A percentile compares a stretch with the other conserved stretches of the same genome.
These are phyloP conservation scores for Austropuccinia psidii DNA, from an alignment of 1,284 basidiomycete species.

Conservation along the genomic window DNA sequence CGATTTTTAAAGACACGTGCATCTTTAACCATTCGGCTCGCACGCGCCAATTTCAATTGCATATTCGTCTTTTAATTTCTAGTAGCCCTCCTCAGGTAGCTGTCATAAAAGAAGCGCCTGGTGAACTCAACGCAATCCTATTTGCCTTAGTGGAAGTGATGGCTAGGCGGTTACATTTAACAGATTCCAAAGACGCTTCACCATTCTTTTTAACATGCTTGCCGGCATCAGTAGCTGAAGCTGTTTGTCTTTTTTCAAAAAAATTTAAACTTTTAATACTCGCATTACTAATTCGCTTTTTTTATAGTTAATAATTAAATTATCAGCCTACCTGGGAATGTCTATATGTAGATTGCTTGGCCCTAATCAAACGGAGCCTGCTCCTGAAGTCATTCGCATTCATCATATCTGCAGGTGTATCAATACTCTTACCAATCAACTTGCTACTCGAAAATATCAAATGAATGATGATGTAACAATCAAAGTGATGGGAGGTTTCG, in stretches of 20 bases:
- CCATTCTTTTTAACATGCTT: constrained; percentile 32
- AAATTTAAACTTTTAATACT: background rate
- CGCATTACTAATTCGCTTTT: background rate
- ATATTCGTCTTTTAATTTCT: constrained; percentile 30
- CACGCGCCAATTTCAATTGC: constrained; percentile 30
- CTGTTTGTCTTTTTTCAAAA: background rate
- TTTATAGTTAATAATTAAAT: constrained; percentile 26
- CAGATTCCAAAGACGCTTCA: constrained; percentile 34
- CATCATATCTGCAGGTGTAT: constrained; percentile 36
- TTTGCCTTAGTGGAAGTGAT: constrained; percentile 27
- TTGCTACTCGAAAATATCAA: constrained; percentile 25
- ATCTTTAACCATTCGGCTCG: constrained; percentile 34
- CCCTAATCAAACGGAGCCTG: constrained; percentile 20
- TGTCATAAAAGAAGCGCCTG: background rate
- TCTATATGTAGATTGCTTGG: constrained; percentile 35
- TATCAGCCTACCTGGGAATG: constrained; percentile 34
- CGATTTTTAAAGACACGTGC: constrained; percentile 30
- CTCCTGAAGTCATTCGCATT: constrained; percentile 31
- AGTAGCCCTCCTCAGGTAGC: constrained; percentile 18
- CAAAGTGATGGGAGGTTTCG: constrained; percentile 27
- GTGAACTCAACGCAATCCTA: constrained; percentile 5
- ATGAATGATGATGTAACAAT: constrained; percentile 9
- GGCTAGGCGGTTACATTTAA: constrained; percentile 33
- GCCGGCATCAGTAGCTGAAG: constrained; percentile 32
- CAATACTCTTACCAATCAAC: constrained; percentile 20